A percentile compares a stretch with the other conserved stretches of the same genome.
These are phyloP conservation scores for Casuarina glauca DNA, from an alignment of 306 rosid genomes.

Conservation along the genomic window DNA sequence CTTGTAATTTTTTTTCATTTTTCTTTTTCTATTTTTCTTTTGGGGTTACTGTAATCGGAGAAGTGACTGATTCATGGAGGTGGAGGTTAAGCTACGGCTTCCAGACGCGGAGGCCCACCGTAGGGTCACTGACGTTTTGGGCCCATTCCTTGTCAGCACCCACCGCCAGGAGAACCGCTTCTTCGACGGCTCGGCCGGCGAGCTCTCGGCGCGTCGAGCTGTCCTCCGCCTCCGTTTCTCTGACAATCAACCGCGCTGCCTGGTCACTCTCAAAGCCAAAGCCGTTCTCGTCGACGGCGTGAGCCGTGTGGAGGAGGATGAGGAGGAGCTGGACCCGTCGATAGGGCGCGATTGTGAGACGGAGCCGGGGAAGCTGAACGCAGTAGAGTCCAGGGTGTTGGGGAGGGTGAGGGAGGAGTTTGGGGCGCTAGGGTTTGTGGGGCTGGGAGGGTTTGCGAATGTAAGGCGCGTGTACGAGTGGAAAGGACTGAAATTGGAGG, in stretches of 20 bases:
- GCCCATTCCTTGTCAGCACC: constrained; percentile 57
- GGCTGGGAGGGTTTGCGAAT: constrained; percentile 77
- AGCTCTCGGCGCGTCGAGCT: constrained; percentile 48
- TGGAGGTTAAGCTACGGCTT: constrained; percentile 78
- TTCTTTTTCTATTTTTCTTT: not conserved
- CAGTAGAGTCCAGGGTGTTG: constrained; percentile 70
- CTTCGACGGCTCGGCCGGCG: constrained; percentile 66
- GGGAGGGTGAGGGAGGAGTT: constrained; percentile 71
- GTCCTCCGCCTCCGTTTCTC: constrained; percentile 77
- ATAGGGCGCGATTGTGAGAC: constrained; percentile 60
- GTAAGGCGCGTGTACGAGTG: constrained; percentile 83
- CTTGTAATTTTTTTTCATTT: not conserved
- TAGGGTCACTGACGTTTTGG: constrained; percentile 43
- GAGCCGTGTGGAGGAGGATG: constrained; percentile 94
- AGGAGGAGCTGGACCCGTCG: constrained; percentile 62
- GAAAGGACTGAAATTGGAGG: constrained; percentile 87
- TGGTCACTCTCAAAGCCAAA: constrained; percentile 66
- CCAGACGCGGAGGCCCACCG: constrained; percentile 44
- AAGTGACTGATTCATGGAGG: constrained; percentile 28
- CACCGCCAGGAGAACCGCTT: constrained; percentile 79
- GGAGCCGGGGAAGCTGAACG: constrained; percentile 54
- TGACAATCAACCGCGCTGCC: constrained; percentile 53
- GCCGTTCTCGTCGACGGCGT: constrained; percentile 75
- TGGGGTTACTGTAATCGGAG: not conserved
- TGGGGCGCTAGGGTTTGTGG: constrained; percentile 60